These are phyloP conservation scores for Lasiodiplodia sp. DNA, from an alignment of 2,329 filamentous ascomycete genomes.

Conservation along the genomic window DNA sequence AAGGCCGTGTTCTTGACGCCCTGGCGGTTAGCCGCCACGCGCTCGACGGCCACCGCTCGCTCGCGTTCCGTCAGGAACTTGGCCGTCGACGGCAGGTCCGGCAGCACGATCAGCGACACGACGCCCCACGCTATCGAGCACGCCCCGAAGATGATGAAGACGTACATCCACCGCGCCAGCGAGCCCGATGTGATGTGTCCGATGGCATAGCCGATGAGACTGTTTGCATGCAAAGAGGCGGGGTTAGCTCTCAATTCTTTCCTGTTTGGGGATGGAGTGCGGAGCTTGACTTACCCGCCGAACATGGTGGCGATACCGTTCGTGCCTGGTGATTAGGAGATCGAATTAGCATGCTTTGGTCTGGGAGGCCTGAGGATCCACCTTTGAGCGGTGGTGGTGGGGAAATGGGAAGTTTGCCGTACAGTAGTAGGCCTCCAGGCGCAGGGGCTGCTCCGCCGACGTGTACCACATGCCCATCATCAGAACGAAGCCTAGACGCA, in stretches of 20 bases:
- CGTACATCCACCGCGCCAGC: conserved; percentile 62
- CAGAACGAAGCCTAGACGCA: conserved; percentile 34
- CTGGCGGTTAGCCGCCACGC: conserved; percentile 59
- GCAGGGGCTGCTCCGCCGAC: conserved; percentile 57
- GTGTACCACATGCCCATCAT: conserved; percentile 52
- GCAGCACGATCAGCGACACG: conserved; percentile 48
- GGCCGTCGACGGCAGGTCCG: conserved; percentile 55
- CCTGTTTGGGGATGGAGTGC: conserved; percentile 6
- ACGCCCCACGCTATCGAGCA: conserved; percentile 48
- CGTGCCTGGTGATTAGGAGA: background rate
- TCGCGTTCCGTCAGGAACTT: conserved; percentile 52
- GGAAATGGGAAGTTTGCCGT: conserved; percentile 34
- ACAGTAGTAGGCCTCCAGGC: conserved; percentile 64
- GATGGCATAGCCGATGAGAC: conserved; percentile 63
- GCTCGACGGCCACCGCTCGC: conserved; percentile 58
- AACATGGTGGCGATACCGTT: conserved; percentile 66
- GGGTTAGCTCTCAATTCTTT: background rate
- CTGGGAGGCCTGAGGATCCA: background rate
- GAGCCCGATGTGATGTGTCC: conserved; percentile 62
- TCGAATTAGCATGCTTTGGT: background rate
- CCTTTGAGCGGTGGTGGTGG: background rate
- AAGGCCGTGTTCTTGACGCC: conserved; percentile 62
- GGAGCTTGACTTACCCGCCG: conserved; percentile 49
- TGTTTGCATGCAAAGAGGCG: conserved; percentile 24
- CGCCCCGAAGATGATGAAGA: conserved; percentile 63